phyloP scores from a whole-genome alignment of 1,284 basidiomycete genomes.

The Stygiomarasmius scandens region DNA sequence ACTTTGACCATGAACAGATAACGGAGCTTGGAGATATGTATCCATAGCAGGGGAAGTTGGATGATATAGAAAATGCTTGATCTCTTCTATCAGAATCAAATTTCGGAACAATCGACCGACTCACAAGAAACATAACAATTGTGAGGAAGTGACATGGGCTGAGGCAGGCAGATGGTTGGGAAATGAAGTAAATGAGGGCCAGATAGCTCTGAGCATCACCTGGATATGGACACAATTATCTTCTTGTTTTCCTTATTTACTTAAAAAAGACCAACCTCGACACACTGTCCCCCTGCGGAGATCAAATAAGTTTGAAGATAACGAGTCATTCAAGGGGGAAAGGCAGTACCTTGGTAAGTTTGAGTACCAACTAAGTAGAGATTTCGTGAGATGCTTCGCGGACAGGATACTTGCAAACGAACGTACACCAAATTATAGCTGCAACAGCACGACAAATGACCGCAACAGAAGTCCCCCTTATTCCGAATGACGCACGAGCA shows the following conservation, averaged over 20 bases:
- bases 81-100: constrained; percentile 27
- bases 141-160: constrained; percentile 58
- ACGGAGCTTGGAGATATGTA: constrained; percentile 59
- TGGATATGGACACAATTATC: too few species aligned
- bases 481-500: constrained; percentile 25
- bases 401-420: neutral
- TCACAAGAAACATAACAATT: constrained; percentile 21
- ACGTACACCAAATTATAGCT: constrained; percentile 8
- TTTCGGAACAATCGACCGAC: neutral
- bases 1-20: constrained; percentile 67
- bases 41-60: constrained; percentile 65
- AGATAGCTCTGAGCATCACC: constrained; percentile 63
- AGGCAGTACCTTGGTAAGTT: constrained; percentile 19
- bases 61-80: constrained; percentile 63
- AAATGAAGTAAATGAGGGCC: constrained; percentile 59
- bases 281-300: constrained; percentile 22
- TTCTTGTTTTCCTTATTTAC: too few species aligned
- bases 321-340: neutral
- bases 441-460: constrained; percentile 25
- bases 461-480: constrained; percentile 21
- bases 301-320: neutral
- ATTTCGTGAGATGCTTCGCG: constrained; percentile 11
- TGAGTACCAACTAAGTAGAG: constrained; percentile 20
- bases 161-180: constrained; percentile 55
- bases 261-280: too few species aligned